Conservation (phyloP, 352 stramenopile genomes). For the Thalassiosira oceanica region DNA sequence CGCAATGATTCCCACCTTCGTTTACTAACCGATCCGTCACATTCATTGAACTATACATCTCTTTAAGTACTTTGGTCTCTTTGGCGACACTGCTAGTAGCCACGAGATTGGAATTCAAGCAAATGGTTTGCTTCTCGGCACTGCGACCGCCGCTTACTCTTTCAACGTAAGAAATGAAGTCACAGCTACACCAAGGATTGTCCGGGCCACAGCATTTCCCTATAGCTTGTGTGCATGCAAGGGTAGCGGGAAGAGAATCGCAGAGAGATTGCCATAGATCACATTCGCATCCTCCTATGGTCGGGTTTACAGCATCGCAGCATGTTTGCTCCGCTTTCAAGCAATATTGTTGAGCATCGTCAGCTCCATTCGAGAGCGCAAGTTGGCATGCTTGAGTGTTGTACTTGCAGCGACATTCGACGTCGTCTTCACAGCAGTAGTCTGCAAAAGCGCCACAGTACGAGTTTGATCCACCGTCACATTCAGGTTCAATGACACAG, state of each 20-base stretch:
- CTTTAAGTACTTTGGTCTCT: background rate
- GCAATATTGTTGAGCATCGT: conserved; percentile 1
- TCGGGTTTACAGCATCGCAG: background rate
- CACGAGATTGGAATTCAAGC: too few relatives aligned
- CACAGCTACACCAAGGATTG: background rate
- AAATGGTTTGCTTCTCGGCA: background rate
- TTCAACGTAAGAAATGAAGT: background rate
- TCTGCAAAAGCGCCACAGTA: too few relatives aligned
- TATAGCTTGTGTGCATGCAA: background rate
- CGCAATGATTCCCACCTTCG: conserved; percentile 21
- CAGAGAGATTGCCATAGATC: background rate
- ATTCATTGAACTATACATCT: conserved; percentile 12
- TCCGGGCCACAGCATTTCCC: background rate
- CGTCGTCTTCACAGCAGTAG: too few relatives aligned
- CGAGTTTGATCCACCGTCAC: too few relatives aligned
- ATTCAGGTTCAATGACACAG: too few relatives aligned
- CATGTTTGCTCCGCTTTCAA: background rate
- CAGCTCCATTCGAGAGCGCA: too few relatives aligned
- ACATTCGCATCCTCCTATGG: background rate
- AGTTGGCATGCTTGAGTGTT: too few relatives aligned
- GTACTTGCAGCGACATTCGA: too few relatives aligned
- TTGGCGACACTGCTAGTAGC: too few relatives aligned
- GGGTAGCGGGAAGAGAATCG: background rate
- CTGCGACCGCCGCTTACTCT: background rate
- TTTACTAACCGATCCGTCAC: conserved; percentile 22